phyloP scores from a whole-genome alignment of 2,329 filamentous ascomycete genomes.

The Ascochyta koolunga region DNA sequence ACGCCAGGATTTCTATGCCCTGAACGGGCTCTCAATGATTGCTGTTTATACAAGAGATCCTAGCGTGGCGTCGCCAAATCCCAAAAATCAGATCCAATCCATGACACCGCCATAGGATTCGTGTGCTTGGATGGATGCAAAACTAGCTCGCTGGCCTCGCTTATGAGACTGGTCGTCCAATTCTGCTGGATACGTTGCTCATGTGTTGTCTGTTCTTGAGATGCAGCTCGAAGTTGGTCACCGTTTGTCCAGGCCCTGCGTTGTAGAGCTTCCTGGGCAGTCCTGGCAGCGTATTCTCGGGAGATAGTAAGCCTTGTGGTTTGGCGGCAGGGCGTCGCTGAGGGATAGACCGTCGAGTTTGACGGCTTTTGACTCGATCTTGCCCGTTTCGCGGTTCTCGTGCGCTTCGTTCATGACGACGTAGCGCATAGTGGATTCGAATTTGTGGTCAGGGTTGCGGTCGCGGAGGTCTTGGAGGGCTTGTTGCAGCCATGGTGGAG shows the following conservation, averaged over 20 bases:
- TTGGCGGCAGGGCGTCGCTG: conserved; percentile 62
- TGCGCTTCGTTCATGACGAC: conserved; percentile 71
- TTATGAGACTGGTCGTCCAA: conserved; percentile 22
- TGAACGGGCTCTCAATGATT: conserved; percentile 3
- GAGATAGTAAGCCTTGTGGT: conserved; percentile 80
- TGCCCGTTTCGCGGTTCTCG: conserved; percentile 61
- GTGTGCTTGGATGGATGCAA: background rate
- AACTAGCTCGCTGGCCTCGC: background rate
- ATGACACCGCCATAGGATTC: background rate
- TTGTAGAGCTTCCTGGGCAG: conserved; percentile 93
- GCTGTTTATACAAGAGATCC: conserved; percentile 25
- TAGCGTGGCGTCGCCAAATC: conserved; percentile 1
- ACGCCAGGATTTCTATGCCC: conserved; percentile 31
- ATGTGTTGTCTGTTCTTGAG: conserved; percentile 79
- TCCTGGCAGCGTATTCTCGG: conserved; percentile 91
- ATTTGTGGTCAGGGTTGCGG: conserved; percentile 77
- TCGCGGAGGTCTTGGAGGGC: conserved; percentile 75
- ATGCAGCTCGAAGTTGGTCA: conserved; percentile 92
- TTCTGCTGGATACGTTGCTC: conserved; percentile 44
- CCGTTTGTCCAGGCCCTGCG: conserved; percentile 81
- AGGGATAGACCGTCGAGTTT: conserved; percentile 55
- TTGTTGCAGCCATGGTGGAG: conserved; percentile 81
- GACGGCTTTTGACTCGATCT: conserved; percentile 56
- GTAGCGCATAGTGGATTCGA: conserved; percentile 92
- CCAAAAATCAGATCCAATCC: background rate